Conservation (phyloP, 225 moss, liverwort and hornwort species). For the Marchantia paleacea region DNA sequence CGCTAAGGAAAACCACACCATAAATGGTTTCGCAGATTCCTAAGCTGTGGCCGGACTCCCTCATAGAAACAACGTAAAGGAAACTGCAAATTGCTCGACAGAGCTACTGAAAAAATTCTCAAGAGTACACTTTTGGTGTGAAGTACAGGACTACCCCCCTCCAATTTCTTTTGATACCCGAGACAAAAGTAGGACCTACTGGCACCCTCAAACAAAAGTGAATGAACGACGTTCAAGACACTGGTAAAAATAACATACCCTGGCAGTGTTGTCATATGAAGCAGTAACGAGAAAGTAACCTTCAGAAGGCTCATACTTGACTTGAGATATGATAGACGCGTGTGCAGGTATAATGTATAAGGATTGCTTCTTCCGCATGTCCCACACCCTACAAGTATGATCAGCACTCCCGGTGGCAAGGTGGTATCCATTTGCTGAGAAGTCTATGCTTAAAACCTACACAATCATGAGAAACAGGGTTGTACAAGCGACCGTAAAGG, state of each 20-base stretch:
- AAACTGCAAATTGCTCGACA: too few species aligned
- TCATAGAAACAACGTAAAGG: too few species aligned
- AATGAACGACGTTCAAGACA: too few species aligned
- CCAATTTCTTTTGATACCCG: too few species aligned
- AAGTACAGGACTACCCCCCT: too few species aligned
- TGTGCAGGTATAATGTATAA: slow-evolving; percentile 95
- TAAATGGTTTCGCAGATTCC: too few species aligned
- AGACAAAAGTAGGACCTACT: too few species aligned
- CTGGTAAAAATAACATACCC: slow-evolving; percentile 41
- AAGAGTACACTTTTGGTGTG: too few species aligned
- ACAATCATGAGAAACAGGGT: slow-evolving; percentile 5
- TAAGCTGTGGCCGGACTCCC: too few species aligned
- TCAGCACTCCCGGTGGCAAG: slow-evolving; percentile 95
- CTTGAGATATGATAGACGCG: slow-evolving; percentile 88
- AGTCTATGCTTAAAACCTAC: slow-evolving; percentile 80
- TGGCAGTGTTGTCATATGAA: slow-evolving; percentile 82
- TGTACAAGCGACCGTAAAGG: not conserved
- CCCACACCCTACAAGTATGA: slow-evolving; percentile 97
- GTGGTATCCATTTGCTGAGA: slow-evolving; percentile 97
- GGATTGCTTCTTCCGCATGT: slow-evolving; percentile 74
- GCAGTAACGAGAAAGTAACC: slow-evolving; percentile 96
- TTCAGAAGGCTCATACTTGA: slow-evolving; percentile 86
- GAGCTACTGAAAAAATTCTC: too few species aligned
- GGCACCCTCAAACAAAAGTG: too few species aligned
- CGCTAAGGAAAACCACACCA: too few species aligned